Evolutionary conservation across 2,329 filamentous ascomycete species (phyloP).

Genomic region (Fusarium siculi): DNA sequence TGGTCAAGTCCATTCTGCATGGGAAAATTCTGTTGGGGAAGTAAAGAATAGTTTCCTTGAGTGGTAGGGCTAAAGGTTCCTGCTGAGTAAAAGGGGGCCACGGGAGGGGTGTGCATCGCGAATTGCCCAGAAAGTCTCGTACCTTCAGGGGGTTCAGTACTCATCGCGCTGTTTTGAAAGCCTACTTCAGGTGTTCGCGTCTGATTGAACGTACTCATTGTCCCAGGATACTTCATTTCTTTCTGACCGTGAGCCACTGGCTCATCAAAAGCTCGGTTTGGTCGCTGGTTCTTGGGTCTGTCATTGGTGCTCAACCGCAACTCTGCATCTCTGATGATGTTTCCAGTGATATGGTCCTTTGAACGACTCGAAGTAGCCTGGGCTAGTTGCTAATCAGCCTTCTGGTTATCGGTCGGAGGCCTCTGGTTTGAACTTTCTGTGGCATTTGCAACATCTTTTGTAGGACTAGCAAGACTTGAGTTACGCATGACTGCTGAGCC

Average conservation of each 20-base stretch:
- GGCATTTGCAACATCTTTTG: neutral
- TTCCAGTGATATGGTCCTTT: neutral
- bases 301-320: constrained; percentile 2
- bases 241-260: neutral
- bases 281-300: constrained; percentile 3
- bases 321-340: constrained; percentile 10
- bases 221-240: neutral
- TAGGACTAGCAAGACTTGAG: constrained; percentile 23
- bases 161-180: neutral
- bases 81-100: constrained; percentile 6
- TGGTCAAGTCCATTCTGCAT: constrained; percentile 5
- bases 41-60: neutral
- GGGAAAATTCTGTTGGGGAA: neutral
- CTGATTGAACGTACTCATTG: neutral
- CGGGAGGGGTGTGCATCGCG: neutral
- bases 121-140: neutral
- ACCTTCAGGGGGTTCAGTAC: neutral
- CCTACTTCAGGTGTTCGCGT: neutral
- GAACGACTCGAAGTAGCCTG: constrained; percentile 11
- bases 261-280: neutral
- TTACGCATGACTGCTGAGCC: constrained; percentile 32
- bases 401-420: constrained; percentile 15
- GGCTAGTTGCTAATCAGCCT: constrained; percentile 40
- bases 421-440: neutral
- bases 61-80: neutral